These are phyloP conservation scores for Boletus sp. DNA, from an alignment of 768 basidiomycete genomes.

Conservation along the genomic window DNA sequence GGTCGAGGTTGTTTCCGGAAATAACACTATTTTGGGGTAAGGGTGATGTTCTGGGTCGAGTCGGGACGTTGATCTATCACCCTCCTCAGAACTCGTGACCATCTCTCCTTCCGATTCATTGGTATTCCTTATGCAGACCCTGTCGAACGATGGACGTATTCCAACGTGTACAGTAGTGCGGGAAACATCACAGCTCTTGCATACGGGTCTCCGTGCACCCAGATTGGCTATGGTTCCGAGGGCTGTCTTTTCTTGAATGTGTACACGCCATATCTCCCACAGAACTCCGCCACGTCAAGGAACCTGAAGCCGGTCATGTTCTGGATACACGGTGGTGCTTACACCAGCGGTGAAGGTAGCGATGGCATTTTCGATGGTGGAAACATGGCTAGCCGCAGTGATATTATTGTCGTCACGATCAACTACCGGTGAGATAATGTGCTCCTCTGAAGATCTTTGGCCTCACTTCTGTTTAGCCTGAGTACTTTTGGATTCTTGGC, in stretches of 20 bases:
- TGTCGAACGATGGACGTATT: conserved; percentile 42
- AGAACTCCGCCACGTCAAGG: conserved; percentile 3
- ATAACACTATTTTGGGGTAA: conserved; percentile 8
- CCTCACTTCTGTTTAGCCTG: not conserved
- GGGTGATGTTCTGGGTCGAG: not conserved
- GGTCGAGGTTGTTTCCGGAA: conserved; percentile 6
- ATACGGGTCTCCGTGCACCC: conserved; percentile 37
- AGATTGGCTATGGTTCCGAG: conserved; percentile 34
- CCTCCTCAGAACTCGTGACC: conserved; percentile 41
- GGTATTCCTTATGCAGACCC: conserved; percentile 51
- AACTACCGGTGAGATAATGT: conserved; percentile 30
- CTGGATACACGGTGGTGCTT: conserved; percentile 53
- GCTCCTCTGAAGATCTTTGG: not conserved
- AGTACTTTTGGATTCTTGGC: conserved; percentile 13
- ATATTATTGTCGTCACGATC: conserved; percentile 40
- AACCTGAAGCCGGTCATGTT: conserved; percentile 45
- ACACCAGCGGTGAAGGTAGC: conserved; percentile 38
- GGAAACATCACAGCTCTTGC: conserved; percentile 32
- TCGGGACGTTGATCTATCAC: not conserved
- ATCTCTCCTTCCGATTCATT: conserved; percentile 49
- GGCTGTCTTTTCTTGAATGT: conserved; percentile 50
- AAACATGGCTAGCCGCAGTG: conserved; percentile 42
- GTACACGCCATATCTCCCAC: conserved; percentile 41
- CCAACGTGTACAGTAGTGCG: conserved; percentile 31
- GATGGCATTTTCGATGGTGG: conserved; percentile 45